Evolutionary conservation across 139 green algal species (phyloP).

Genomic region (Nannochloris sp.): DNA sequence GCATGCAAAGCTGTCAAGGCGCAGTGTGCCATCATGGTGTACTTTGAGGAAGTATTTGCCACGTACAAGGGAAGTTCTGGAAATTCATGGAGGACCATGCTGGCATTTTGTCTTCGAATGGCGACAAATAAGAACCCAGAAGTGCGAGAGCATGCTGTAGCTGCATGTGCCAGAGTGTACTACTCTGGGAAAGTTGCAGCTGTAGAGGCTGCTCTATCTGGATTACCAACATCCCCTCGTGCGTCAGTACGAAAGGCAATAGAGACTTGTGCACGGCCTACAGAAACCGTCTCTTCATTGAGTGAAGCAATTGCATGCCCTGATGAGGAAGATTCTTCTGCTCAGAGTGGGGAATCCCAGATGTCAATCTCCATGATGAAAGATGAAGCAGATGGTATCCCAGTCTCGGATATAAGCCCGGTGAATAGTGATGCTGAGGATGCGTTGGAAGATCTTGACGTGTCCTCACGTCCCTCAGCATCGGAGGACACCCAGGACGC

Average conservation of each 20-base stretch:
- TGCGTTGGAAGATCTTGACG: no score
- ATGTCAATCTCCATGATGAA: no score
- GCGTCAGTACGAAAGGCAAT: background rate
- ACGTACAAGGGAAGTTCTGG: background rate
- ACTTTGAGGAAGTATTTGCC: conserved; percentile 8
- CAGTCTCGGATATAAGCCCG: no score
- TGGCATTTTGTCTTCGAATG: conserved; percentile 24
- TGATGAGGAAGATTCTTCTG: background rate
- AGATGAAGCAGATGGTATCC: no score
- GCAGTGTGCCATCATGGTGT: conserved; percentile 48
- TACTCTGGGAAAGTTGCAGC: background rate
- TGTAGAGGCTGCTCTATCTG: conserved; percentile 1
- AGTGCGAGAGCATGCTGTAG: conserved; percentile 33
- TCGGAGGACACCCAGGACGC: no score
- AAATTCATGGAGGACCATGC: conserved; percentile 16
- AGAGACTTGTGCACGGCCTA: background rate
- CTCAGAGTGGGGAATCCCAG: no score
- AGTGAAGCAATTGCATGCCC: background rate
- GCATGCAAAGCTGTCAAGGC: conserved; percentile 28
- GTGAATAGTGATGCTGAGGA: no score
- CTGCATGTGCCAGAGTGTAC: conserved; percentile 6
- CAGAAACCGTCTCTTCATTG: background rate
- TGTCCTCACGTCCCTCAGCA: no score
- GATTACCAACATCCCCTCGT: background rate
- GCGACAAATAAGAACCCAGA: conserved; percentile 42